Percentiles rank a stretch among this genome's conserved stretches.
These are phyloP conservation scores for Trametes versicolor DNA, from an alignment of 1,284 basidiomycete genomes.

Conservation along the genomic window DNA sequence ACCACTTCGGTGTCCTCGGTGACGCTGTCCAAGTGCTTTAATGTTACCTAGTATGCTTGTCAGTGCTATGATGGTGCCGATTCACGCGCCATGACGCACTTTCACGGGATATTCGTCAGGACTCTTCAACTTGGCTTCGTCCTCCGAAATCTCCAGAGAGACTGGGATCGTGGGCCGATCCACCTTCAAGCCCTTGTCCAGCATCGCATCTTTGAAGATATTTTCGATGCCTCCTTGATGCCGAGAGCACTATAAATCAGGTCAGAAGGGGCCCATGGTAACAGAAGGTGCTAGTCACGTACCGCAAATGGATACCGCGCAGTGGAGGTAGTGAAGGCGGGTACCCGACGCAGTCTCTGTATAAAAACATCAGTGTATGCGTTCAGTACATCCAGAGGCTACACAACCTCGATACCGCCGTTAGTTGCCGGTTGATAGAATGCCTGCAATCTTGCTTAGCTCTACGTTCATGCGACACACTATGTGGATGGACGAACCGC, in stretches of 20 bases:
- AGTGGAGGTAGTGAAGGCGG: slow-evolving; percentile 65
- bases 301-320: slow-evolving; percentile 73
- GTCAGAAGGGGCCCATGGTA: not conserved
- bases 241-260: slow-evolving; percentile 46
- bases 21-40: slow-evolving; percentile 45
- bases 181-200: slow-evolving; percentile 55
- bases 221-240: slow-evolving; percentile 80
- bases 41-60: slow-evolving; percentile 43
- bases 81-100: slow-evolving; percentile 47
- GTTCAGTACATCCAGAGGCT: not conserved
- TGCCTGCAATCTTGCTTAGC: slow-evolving; percentile 52
- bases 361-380: not conserved
- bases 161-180: slow-evolving; percentile 65
- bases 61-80: no score
- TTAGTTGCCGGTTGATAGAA: slow-evolving; percentile 74
- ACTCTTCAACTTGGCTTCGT: slow-evolving; percentile 52
- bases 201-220: slow-evolving; percentile 76
- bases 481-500: slow-evolving; percentile 53
- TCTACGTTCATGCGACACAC: not conserved
- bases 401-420: slow-evolving; percentile 67
- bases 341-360: slow-evolving; percentile 67
- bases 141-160: slow-evolving; percentile 60
- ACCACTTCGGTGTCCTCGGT: slow-evolving; percentile 53
- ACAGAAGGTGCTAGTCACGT: not conserved
- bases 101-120: slow-evolving; percentile 62